Evolutionary conservation across 352 stramenopile species (phyloP).

Genomic region (Phytopythium litorale): DNA sequence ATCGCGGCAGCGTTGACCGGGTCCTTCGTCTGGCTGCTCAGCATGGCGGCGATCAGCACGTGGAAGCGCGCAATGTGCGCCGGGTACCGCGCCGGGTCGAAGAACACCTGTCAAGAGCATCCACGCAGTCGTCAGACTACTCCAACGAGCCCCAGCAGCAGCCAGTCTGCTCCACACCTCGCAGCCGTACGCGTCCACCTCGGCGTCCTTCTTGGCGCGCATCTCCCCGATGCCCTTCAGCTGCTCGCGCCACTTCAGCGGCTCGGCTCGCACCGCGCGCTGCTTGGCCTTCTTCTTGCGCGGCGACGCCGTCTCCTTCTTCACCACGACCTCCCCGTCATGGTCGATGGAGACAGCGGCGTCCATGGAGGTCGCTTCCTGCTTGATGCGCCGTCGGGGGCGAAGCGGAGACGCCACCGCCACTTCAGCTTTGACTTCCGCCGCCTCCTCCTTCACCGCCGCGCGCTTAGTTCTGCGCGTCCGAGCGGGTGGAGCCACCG

Average conservation of each 20-base stretch:
- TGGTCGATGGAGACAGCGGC: not conserved
- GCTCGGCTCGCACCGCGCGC: slow-evolving; percentile 20
- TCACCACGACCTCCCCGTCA: slow-evolving; percentile 7
- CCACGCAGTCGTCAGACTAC: not conserved
- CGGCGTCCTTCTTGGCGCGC: slow-evolving; percentile 50
- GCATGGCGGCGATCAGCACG: slow-evolving; percentile 94
- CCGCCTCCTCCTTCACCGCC: not conserved
- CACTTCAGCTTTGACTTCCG: not conserved
- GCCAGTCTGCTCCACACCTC: slow-evolving; percentile 26
- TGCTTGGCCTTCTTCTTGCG: slow-evolving; percentile 25
- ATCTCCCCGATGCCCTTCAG: slow-evolving; percentile 63
- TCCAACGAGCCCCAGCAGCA: not conserved
- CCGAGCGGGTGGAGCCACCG: not conserved
- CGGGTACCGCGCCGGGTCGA: slow-evolving; percentile 23
- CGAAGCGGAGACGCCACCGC: not conserved
- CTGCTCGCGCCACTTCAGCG: slow-evolving; percentile 52
- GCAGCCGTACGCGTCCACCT: slow-evolving; percentile 70
- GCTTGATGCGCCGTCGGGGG: slow-evolving; percentile 6
- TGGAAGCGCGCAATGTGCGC: slow-evolving; percentile 85
- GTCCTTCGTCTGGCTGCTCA: slow-evolving; percentile 97
- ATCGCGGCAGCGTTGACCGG: slow-evolving; percentile 81
- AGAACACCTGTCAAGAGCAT: slow-evolving; percentile 28
- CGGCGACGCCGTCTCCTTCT: slow-evolving; percentile 18
- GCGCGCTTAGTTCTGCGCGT: not conserved
- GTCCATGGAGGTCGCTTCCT: not conserved